Conservation (phyloP, 164 flowering plant genomes). For the Vitis riparia region DNA sequence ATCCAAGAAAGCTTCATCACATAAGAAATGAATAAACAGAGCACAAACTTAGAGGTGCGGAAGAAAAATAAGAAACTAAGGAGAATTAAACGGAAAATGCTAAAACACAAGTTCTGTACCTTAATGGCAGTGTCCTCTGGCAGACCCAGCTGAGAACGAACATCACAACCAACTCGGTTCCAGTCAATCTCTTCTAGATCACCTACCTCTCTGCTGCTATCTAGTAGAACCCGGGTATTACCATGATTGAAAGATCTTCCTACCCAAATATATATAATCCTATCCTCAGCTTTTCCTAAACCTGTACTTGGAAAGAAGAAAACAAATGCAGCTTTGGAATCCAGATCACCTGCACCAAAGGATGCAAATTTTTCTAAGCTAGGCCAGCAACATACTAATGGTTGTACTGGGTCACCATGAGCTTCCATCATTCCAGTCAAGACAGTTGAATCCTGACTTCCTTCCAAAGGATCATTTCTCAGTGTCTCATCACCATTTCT, state of each 20-base stretch:
- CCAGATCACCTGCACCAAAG: slow-evolving; percentile 33
- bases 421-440: slow-evolving; percentile 15
- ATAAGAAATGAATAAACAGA: not conserved
- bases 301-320: slow-evolving; percentile 32
- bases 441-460: not conserved
- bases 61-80: not conserved
- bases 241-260: slow-evolving; percentile 46
- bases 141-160: slow-evolving; percentile 38
- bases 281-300: slow-evolving; percentile 20
- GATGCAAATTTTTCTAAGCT: slow-evolving; percentile 42
- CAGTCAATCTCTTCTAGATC: slow-evolving; percentile 40
- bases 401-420: slow-evolving; percentile 13
- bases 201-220: slow-evolving; percentile 17
- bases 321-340: slow-evolving; percentile 48
- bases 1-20: too few species aligned
- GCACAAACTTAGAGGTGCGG: not conserved
- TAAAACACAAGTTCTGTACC: slow-evolving; percentile 34
- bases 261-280: slow-evolving; percentile 56
- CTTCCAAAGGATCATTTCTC: slow-evolving; percentile 12
- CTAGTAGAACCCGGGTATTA: slow-evolving; percentile 13
- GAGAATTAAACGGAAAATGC: not conserved
- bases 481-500: slow-evolving; percentile 11
- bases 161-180: slow-evolving; percentile 36
- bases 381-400: slow-evolving; percentile 52
- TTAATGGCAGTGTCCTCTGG: slow-evolving; percentile 44